These are phyloP conservation scores for Candida tropicalis DNA, from an alignment of 1,139 yeast genomes.

Conservation along the genomic window DNA sequence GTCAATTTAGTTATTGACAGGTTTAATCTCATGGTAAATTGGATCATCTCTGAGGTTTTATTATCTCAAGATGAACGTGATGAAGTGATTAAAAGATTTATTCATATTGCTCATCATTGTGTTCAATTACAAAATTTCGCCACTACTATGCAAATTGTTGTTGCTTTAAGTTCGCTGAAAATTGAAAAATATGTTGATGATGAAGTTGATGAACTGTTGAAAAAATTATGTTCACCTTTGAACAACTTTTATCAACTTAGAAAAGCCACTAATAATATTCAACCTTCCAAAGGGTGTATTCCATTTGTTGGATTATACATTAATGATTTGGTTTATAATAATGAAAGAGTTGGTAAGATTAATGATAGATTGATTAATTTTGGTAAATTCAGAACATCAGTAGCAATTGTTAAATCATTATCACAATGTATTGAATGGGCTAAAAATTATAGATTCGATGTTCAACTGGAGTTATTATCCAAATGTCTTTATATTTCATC, in stretches of 20 bases:
- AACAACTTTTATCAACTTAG: constrained; percentile 70
- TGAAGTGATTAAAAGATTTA: constrained; percentile 72
- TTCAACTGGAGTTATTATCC: constrained; percentile 66
- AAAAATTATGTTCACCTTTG: constrained; percentile 63
- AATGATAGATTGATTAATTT: constrained; percentile 60
- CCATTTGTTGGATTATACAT: constrained; percentile 88
- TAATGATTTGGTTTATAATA: constrained; percentile 79
- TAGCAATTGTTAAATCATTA: constrained; percentile 76
- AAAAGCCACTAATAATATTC: constrained; percentile 58
- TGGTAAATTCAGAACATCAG: constrained; percentile 75
- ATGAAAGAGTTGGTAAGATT: constrained; percentile 62
- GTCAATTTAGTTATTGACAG: constrained; percentile 84
- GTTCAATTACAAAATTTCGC: constrained; percentile 76
- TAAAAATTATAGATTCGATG: constrained; percentile 53
- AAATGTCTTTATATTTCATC: constrained; percentile 83
- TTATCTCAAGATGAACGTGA: constrained; percentile 68
- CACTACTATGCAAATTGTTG: constrained; percentile 81
- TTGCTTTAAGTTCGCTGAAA: constrained; percentile 78
- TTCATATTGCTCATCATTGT: constrained; percentile 82
- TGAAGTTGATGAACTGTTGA: constrained; percentile 3
- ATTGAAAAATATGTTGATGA: constrained; percentile 40
- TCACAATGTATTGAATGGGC: constrained; percentile 89
- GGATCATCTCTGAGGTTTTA: constrained; percentile 88
- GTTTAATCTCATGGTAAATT: constrained; percentile 85
- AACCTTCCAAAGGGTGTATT: constrained; percentile 78